phyloP scores from a whole-genome alignment of 441 rosid species.

The Aquilaria agallochum region DNA sequence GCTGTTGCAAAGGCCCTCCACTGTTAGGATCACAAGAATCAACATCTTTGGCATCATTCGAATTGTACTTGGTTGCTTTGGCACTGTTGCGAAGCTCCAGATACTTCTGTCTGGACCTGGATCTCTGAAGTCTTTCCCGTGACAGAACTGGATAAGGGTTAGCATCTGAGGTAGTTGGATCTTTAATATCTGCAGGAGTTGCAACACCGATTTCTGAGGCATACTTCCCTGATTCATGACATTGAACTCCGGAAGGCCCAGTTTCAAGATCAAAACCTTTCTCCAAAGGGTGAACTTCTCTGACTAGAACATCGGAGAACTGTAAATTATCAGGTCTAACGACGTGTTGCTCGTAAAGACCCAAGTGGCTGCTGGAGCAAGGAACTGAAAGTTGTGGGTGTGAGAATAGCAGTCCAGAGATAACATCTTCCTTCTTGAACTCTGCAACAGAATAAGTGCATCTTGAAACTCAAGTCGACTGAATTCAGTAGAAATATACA shows the following conservation, averaged over 20 bases:
- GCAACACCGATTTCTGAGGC: conserved; percentile 29
- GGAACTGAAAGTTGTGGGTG: conserved; percentile 34
- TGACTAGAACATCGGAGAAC: conserved; percentile 23
- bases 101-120: conserved; percentile 83
- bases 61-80: conserved; percentile 39
- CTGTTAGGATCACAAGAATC: conserved; percentile 20
- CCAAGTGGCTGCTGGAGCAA: conserved; percentile 30
- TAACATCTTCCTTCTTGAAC: conserved; percentile 62
- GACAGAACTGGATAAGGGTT: conserved; percentile 40
- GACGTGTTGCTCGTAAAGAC: conserved; percentile 27
- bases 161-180: conserved; percentile 26
- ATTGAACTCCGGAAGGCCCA: neutral
- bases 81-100: conserved; percentile 69
- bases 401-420: conserved; percentile 49
- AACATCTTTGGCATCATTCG: conserved; percentile 22
- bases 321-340: conserved; percentile 28
- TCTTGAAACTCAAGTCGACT: neutral
- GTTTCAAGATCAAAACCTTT: conserved; percentile 28
- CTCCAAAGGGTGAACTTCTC: conserved; percentile 22
- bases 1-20: conserved; percentile 32
- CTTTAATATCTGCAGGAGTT: conserved; percentile 48
- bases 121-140: conserved; percentile 73
- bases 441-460: conserved; percentile 29
- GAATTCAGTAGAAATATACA: neutral
- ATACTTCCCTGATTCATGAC: too few relatives aligned